These are phyloP conservation scores for Petunia secreta DNA, from an alignment of 257 asterid species.

Conservation along the genomic window DNA sequence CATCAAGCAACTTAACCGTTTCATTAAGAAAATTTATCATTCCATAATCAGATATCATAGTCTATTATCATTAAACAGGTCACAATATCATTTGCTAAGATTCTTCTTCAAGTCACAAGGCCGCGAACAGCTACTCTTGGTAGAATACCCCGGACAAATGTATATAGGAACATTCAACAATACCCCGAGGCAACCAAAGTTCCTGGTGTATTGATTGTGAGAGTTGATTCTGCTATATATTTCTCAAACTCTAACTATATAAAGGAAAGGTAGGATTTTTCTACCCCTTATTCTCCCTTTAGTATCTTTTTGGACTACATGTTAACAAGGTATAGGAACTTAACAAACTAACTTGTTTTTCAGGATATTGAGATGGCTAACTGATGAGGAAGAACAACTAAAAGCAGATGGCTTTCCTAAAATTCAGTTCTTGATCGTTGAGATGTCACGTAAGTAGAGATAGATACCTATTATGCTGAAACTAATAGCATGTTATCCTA, in stretches of 20 bases:
- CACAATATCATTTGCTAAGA: conserved; percentile 80
- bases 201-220: conserved; percentile 69
- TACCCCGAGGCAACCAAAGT: conserved; percentile 83
- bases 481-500: neutral
- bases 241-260: conserved; percentile 89
- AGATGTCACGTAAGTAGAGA: conserved; percentile 58
- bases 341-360: conserved; percentile 16
- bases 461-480: neutral
- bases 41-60: neutral
- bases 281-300: neutral
- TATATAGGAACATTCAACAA: conserved; percentile 76
- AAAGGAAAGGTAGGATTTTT: conserved; percentile 63
- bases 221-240: conserved; percentile 96
- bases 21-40: neutral
- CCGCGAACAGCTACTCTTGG: conserved; percentile 92
- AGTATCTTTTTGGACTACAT: neutral
- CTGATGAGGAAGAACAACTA: conserved; percentile 63
- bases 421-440: conserved; percentile 54
- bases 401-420: conserved; percentile 44
- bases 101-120: conserved; percentile 89
- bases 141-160: conserved; percentile 70
- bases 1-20: neutral
- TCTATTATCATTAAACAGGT: conserved; percentile 44
- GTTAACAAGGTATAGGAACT: neutral
- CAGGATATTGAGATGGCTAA: conserved; percentile 79